phyloP scores from a whole-genome alignment of 164 flowering plant genomes.

The Vitis rupestris region DNA sequence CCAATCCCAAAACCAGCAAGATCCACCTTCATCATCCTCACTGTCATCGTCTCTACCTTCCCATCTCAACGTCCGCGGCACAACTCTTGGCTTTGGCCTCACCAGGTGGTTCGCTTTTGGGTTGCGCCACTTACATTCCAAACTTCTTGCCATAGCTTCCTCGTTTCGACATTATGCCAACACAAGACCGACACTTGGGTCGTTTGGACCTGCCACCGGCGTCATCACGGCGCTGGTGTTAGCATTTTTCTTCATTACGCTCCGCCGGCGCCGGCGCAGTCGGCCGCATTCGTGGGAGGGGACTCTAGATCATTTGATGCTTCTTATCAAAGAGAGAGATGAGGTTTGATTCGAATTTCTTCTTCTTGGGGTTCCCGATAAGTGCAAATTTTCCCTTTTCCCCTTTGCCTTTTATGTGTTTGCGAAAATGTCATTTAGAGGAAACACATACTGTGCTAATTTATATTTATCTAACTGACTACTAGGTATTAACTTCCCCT shows the following conservation, averaged over 20 bases:
- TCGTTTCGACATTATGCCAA: slow-evolving; percentile 4
- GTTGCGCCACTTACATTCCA: slow-evolving; percentile 12
- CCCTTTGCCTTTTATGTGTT: slow-evolving; percentile 1
- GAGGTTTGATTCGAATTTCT: slow-evolving; percentile 28
- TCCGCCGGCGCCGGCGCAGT: slow-evolving; percentile 14
- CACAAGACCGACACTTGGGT: not conserved
- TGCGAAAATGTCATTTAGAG: slow-evolving; percentile 13
- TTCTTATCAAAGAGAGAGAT: slow-evolving; percentile 33
- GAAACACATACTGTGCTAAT: not conserved
- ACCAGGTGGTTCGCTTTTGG: slow-evolving; percentile 21
- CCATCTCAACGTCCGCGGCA: not conserved
- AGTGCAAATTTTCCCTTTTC: too few species aligned
- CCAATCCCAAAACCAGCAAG: not conserved
- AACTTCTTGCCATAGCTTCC: not conserved
- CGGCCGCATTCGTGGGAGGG: not conserved
- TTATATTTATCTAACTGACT: not conserved
- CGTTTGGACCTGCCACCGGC: not conserved
- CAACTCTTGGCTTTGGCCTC: not conserved
- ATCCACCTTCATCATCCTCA: slow-evolving; percentile 1
- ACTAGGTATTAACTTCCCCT: too few species aligned
- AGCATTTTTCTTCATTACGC: slow-evolving; percentile 13
- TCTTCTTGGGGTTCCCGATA: too few species aligned
- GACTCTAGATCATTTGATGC: slow-evolving; percentile 14
- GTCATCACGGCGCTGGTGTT: slow-evolving; percentile 10
- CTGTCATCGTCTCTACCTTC: slow-evolving; percentile 13